Evolutionary conservation across 129 eudicot species (phyloP).

Genomic region (Oenanthe sinensis): DNA sequence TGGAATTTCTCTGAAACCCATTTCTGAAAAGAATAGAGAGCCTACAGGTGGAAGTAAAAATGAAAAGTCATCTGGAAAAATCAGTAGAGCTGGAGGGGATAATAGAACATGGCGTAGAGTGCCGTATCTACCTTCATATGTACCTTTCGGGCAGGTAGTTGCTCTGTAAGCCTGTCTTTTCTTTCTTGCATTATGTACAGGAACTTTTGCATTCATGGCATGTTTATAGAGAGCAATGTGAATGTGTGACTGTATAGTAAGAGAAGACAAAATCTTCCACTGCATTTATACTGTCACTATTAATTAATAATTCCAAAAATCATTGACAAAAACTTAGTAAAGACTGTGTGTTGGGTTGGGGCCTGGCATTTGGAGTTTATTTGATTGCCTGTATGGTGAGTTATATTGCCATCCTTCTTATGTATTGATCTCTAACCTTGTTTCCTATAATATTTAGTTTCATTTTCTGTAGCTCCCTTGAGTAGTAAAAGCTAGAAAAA

Average conservation of each 20-base stretch:
- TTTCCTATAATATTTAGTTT: not conserved
- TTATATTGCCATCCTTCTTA: not conserved
- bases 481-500: not conserved
- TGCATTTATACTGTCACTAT: not conserved
- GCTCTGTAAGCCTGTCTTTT: not conserved
- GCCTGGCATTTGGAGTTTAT: not conserved
- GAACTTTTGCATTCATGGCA: slow-evolving; percentile 3
- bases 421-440: not conserved
- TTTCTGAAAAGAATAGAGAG: slow-evolving; percentile 42
- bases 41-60: slow-evolving; percentile 27
- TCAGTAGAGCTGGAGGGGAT: slow-evolving; percentile 29
- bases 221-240: slow-evolving; percentile 2
- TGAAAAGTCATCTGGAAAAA: slow-evolving; percentile 36
- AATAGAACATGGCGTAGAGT: slow-evolving; percentile 64
- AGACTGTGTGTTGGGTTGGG: not conserved
- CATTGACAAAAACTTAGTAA: not conserved
- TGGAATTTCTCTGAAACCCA: slow-evolving; percentile 84
- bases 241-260: not conserved
- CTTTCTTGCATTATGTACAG: not conserved
- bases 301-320: not conserved
- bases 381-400: not conserved
- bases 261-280: not conserved
- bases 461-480: not conserved
- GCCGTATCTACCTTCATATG: slow-evolving; percentile 86
- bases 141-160: slow-evolving; percentile 94